These are phyloP conservation scores for Zymoseptoria brevis DNA, from an alignment of 2,329 filamentous ascomycete species.

Conservation along the genomic window DNA sequence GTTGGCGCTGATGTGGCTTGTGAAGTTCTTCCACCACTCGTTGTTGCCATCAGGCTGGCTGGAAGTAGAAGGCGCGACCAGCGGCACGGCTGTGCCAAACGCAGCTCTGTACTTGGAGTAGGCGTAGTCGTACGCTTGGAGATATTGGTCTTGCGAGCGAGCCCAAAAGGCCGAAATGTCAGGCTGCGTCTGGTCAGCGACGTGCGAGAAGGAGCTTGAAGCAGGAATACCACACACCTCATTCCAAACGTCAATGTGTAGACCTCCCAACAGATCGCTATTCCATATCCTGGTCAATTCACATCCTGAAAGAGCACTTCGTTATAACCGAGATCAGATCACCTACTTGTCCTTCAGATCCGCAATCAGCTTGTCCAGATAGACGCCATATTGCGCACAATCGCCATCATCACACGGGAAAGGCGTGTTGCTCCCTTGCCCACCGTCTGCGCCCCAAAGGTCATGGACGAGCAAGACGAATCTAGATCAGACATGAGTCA, in stretches of 20 bases:
- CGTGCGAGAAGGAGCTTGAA: too few species aligned
- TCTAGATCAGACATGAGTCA: neutral
- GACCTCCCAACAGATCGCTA: neutral
- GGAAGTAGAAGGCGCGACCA: neutral
- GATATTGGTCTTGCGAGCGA: neutral
- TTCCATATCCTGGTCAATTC: neutral
- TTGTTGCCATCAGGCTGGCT: neutral
- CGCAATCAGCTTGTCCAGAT: neutral
- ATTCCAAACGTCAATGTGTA: conserved; percentile 1
- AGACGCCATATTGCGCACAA: neutral
- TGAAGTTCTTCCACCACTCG: neutral
- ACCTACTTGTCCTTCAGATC: neutral
- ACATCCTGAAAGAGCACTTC: too few species aligned
- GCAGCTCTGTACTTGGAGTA: conserved; percentile 1
- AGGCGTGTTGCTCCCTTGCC: neutral
- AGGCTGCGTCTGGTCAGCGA: neutral
- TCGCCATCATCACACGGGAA: conserved; percentile 1
- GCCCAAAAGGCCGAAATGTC: neutral
- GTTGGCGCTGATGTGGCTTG: neutral
- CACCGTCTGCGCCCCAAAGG: neutral
- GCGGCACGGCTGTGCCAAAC: neutral
- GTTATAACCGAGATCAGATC: neutral
- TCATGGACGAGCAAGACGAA: neutral
- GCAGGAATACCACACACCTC: neutral
- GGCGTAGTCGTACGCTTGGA: neutral